Base-by-base conservation (phyloP, 306 rosid species). In the Medicago ruthenica region DNA sequence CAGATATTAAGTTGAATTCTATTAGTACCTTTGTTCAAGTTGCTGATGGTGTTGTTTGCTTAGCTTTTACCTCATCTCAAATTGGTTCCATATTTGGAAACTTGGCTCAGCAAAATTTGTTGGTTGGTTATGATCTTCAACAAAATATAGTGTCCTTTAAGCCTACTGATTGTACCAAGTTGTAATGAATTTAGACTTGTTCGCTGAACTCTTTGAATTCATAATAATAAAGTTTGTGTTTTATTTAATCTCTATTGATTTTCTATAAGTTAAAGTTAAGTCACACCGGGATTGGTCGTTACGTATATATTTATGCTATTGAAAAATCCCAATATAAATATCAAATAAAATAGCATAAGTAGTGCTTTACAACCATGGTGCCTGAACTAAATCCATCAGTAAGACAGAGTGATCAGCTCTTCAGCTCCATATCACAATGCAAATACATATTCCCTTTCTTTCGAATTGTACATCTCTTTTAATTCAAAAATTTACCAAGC, bases 111-210 rank as follows among this genome's bases (percentile, higher is more conserved):
- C 45, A 24, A 31, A 83, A 83, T 50, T 66, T 87, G 62, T 40
- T 82, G 72, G 84, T 87, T 16, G 97, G 96, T 0, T 92, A 90
- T 58, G 96, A 90, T 61, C 44, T 59, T 0, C 14, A 36, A 16
- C 22, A 50, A 8, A 70, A 47, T 1, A 61, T 31, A 0, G 79
- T 92, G 22, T 85, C 91, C 0, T 92, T 92, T 60, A 88, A 79
- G 82, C 83, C 88, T 1, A 31, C 58, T 0, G 81, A 89, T 44
- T 86, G 92, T 20, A n/a, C 79, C 9, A 65, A 67, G 22, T 3
- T 20, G 3, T 83, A 62, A 62, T 42, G 0, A 39, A 2, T 17
- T 14, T 37, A 58, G 6, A 12, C 36, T 58, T 36, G 42, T 61
- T 7, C 34, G 15, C 2, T 3, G 1, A n/a, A 8, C 4, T 17